A percentile compares a stretch with the other conserved stretches of the same genome.
Conservation (phyloP, 345 rosid genomes). For the Salix koriyanagi region DNA sequence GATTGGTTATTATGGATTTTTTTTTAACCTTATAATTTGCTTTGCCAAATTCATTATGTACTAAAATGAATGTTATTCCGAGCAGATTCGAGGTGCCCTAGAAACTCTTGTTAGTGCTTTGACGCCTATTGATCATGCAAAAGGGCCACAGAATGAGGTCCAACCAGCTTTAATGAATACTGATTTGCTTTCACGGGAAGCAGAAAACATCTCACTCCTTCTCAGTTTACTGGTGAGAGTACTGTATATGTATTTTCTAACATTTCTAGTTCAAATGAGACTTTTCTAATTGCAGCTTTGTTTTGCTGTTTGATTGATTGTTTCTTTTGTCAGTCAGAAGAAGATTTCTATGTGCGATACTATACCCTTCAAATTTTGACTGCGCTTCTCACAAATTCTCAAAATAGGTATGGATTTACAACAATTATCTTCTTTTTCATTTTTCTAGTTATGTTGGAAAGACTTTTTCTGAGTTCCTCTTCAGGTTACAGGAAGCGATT, state of each 20-base stretch:
- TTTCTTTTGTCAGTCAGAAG: conserved; percentile 67
- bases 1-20: neutral
- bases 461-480: conserved; percentile 40
- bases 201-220: conserved; percentile 88
- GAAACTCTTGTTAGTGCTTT: conserved; percentile 92
- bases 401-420: conserved; percentile 58
- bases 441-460: conserved; percentile 20
- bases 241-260: neutral
- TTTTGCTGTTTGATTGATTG: neutral
- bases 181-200: conserved; percentile 88
- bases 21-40: neutral
- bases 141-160: conserved; percentile 66
- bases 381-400: conserved; percentile 87
- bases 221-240: conserved; percentile 76
- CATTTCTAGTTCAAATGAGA: neutral
- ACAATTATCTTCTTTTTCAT: neutral
- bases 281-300: neutral
- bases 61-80: neutral
- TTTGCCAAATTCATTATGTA: neutral
- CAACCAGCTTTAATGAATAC: conserved; percentile 94
- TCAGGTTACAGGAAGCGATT: conserved; percentile 99
- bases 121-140: conserved; percentile 78
- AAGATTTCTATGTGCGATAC: conserved; percentile 92
- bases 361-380: conserved; percentile 93
- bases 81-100: conserved; percentile 86